These are phyloP conservation scores for Penicillium angulare DNA, from an alignment of 495 filamentous ascomycete species.

Conservation along the genomic window DNA sequence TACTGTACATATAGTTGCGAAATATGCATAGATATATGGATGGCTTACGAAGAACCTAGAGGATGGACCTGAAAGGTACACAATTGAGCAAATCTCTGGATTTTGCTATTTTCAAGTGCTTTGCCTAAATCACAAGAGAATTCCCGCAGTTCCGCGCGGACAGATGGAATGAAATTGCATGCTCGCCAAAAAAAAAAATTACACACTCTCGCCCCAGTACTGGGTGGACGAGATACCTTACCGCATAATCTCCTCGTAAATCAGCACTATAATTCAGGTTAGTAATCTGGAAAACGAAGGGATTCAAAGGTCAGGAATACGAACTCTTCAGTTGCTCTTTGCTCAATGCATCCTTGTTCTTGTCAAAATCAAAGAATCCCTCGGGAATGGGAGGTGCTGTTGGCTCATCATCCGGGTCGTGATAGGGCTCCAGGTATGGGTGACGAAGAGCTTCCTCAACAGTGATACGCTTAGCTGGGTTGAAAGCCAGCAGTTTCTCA, in stretches of 20 bases:
- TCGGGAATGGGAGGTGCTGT: slow-evolving; percentile 95
- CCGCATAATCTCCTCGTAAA: slow-evolving; percentile 99
- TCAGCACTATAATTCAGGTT: slow-evolving; percentile 58
- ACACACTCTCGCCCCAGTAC: neutral
- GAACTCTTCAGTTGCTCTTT: slow-evolving; percentile 95
- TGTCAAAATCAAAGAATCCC: slow-evolving; percentile 99
- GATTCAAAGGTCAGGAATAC: slow-evolving; percentile 19
- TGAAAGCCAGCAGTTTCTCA: slow-evolving; percentile 95
- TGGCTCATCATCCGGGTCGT: slow-evolving; percentile 98
- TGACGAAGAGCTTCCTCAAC: slow-evolving; percentile 97
- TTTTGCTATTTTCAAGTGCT: slow-evolving; percentile 4
- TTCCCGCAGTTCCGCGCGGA: neutral
- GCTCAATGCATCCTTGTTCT: slow-evolving; percentile 97
- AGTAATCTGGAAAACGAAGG: neutral
- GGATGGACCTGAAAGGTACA: too few species aligned
- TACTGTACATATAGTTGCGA: too few species aligned
- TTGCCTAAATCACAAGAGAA: neutral
- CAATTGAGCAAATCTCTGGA: neutral
- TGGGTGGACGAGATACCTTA: slow-evolving; percentile 52
- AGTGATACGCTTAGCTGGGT: slow-evolving; percentile 96
- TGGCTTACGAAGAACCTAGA: too few species aligned
- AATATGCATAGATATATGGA: too few species aligned
- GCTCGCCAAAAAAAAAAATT: slow-evolving; percentile 7
- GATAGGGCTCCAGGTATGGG: slow-evolving; percentile 97
- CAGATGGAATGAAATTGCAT: slow-evolving; percentile 13